phyloP scores from a whole-genome alignment of 345 rosid genomes.

The Eucalyptus microcorys region DNA sequence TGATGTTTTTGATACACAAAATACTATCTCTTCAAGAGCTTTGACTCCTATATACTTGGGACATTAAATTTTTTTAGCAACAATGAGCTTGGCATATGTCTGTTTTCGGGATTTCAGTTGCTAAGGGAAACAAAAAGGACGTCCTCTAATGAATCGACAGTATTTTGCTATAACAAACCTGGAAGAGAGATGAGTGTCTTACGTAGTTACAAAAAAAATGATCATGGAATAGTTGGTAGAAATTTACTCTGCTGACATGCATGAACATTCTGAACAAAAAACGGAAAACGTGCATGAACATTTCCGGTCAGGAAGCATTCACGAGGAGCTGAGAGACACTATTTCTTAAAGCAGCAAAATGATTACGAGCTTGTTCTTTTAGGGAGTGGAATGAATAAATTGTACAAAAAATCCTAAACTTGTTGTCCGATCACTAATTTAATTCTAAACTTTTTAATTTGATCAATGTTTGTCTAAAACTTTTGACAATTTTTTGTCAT shows the following conservation, averaged over 20 bases:
- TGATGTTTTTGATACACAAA: too few relatives aligned
- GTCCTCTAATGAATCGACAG: not conserved
- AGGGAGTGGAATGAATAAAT: not conserved
- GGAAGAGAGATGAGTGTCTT: not conserved
- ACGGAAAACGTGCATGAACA: slow-evolving; percentile 3
- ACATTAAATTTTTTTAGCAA: not conserved
- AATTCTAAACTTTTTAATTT: too few relatives aligned
- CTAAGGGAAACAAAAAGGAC: not conserved
- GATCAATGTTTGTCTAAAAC: not conserved
- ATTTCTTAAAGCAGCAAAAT: not conserved
- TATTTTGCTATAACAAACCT: not conserved
- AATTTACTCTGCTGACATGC: not conserved
- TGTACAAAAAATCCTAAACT: too few relatives aligned
- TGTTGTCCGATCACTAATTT: too few relatives aligned
- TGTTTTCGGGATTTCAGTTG: not conserved
- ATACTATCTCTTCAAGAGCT: too few relatives aligned
- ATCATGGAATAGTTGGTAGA: not conserved
- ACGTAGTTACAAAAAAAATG: not conserved
- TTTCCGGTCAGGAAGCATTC: not conserved
- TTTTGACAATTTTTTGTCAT: not conserved
- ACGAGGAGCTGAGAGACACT: not conserved
- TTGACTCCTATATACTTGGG: too few relatives aligned
- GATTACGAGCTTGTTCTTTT: not conserved
- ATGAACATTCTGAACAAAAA: not conserved
- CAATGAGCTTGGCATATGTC: not conserved